These are phyloP conservation scores for Erodium chrysanthum DNA, from an alignment of 441 rosid genomes.

Conservation along the genomic window DNA sequence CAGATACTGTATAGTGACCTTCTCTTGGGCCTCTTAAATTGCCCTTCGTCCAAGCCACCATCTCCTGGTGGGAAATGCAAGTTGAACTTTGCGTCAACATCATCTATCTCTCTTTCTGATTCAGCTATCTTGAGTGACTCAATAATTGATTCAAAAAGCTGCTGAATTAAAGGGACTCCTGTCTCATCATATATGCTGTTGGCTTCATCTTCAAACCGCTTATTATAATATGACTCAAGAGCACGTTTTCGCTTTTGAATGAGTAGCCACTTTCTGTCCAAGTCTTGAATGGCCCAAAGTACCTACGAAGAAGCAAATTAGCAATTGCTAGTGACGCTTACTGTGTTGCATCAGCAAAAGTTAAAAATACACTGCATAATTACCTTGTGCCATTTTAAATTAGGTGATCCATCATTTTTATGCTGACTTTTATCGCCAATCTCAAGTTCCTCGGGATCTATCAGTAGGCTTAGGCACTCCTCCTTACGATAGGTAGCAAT, in stretches of 20 bases:
- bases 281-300: slow-evolving; percentile 79
- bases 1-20: slow-evolving; percentile 72
- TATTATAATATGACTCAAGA: slow-evolving; percentile 54
- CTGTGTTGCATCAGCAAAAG: not conserved
- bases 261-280: slow-evolving; percentile 84
- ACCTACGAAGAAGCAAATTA: slow-evolving; percentile 37
- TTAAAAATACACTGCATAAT: not conserved
- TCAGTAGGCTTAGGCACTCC: slow-evolving; percentile 63
- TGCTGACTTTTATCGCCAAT: slow-evolving; percentile 38
- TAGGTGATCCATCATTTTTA: slow-evolving; percentile 39
- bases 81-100: slow-evolving; percentile 86
- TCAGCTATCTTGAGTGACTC: slow-evolving; percentile 61
- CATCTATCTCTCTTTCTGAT: slow-evolving; percentile 92
- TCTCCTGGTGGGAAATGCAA: slow-evolving; percentile 91
- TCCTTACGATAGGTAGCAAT: slow-evolving; percentile 92
- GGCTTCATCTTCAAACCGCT: slow-evolving; percentile 82
- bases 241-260: slow-evolving; percentile 85
- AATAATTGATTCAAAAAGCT: slow-evolving; percentile 59
- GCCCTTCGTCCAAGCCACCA: slow-evolving; percentile 72
- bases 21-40: slow-evolving; percentile 87
- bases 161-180: slow-evolving; percentile 58
- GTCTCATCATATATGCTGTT: slow-evolving; percentile 78
- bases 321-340: slow-evolving; percentile 3
- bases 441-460: slow-evolving; percentile 37
- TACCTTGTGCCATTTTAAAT: slow-evolving; percentile 79